Conservation (phyloP, 2,329 filamentous ascomycete genomes). For the Zasmidium citrigriseum region DNA sequence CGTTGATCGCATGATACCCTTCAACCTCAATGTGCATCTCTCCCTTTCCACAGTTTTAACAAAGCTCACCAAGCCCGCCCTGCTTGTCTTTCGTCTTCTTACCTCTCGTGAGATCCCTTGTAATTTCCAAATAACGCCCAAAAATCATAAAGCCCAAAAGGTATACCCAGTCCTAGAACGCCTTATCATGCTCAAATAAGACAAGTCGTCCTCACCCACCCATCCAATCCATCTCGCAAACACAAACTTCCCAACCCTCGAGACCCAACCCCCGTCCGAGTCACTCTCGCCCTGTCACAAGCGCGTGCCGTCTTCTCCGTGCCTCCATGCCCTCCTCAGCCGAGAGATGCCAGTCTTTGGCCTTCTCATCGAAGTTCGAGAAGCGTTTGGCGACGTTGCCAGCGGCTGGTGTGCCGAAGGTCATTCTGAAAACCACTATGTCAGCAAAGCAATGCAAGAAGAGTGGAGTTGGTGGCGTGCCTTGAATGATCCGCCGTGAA, state of each 20-base stretch:
- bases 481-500: slow-evolving; percentile 2
- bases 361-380: slow-evolving; percentile 3
- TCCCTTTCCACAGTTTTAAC: no score
- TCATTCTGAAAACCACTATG: not conserved
- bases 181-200: no score
- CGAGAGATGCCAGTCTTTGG: not conserved
- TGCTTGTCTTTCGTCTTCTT: no score
- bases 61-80: no score
- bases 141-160: no score
- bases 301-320: not conserved
- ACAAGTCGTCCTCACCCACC: no score
- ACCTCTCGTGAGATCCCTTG: no score
- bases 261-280: not conserved
- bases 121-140: no score
- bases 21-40: no score
- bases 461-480: not conserved
- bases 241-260: no score
- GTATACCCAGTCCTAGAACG: no score
- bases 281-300: not conserved
- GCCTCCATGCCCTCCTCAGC: not conserved
- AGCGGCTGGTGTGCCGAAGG: slow-evolving; percentile 1
- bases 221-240: no score
- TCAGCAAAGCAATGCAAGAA: not conserved
- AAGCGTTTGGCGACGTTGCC: not conserved
- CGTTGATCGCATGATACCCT: not conserved